Conservation (phyloP, 257 asterid species). For the Solanum chmielewskii region DNA sequence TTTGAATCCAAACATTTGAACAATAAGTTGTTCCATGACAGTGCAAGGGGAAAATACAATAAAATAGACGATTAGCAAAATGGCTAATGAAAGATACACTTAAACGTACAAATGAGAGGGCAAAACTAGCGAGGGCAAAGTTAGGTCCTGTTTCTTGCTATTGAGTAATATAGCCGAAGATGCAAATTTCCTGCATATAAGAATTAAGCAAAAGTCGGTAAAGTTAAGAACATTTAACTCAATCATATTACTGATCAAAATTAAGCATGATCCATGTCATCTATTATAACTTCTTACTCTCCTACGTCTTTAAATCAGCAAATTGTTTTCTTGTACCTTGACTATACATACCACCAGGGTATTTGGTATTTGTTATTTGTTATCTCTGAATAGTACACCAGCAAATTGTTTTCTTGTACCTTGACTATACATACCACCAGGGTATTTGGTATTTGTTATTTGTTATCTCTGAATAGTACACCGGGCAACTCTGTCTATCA, state of each 20-base stretch:
- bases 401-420: neutral
- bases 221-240: neutral
- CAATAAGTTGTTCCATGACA: slow-evolving; percentile 13
- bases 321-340: neutral
- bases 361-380: neutral
- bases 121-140: slow-evolving; percentile 10
- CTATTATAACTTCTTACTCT: neutral
- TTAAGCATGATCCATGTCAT: neutral
- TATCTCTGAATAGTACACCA: neutral
- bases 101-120: slow-evolving; percentile 11
- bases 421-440: neutral
- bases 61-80: slow-evolving; percentile 10
- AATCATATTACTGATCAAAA: neutral
- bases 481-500: neutral
- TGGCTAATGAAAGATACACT: slow-evolving; percentile 9
- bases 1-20: slow-evolving; percentile 5
- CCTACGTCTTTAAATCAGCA: neutral
- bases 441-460: neutral
- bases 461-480: neutral
- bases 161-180: slow-evolving; percentile 13
- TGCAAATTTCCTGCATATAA: slow-evolving; percentile 29
- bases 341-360: neutral
- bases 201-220: neutral
- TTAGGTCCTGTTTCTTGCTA: slow-evolving; percentile 11
- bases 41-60: neutral